Evolutionary conservation across 768 basidiomycete species (phyloP).

Genomic region (Dendrothele bispora): DNA sequence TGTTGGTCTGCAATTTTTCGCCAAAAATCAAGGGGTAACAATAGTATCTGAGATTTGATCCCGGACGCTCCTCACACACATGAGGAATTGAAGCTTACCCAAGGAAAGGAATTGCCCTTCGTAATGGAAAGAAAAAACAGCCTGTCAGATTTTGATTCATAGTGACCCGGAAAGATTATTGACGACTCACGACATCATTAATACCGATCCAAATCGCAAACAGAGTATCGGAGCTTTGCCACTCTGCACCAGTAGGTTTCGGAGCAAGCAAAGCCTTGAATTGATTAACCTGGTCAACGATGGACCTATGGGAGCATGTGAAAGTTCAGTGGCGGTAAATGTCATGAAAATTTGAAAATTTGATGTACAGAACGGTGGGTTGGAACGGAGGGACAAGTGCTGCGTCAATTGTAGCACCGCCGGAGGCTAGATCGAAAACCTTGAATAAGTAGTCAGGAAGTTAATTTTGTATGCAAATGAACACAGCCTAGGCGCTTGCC

Average conservation of each 20-base stretch:
- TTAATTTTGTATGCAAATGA: not conserved
- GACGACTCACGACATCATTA: conserved; percentile 53
- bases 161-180: conserved; percentile 17
- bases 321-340: not conserved
- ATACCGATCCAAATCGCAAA: conserved; percentile 71
- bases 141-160: conserved; percentile 14
- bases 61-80: too few species aligned
- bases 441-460: conserved; percentile 12
- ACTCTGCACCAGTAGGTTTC: conserved; percentile 45
- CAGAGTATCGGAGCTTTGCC: conserved; percentile 52
- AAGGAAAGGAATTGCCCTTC: conserved; percentile 49
- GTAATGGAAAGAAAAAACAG: not conserved
- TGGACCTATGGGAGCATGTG: conserved; percentile 28
- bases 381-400: conserved; percentile 49
- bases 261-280: conserved; percentile 45
- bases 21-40: too few species aligned
- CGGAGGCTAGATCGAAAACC: conserved; percentile 53
- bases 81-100: conserved; percentile 30
- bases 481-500: conserved; percentile 25
- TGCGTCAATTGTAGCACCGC: conserved; percentile 60
- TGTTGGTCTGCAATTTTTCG: conserved; percentile 32
- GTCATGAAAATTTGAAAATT: not conserved
- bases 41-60: too few species aligned
- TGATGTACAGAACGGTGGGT: conserved; percentile 44
- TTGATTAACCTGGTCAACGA: conserved; percentile 58